Evolutionary conservation across 805 yeast species (phyloP).

Genomic region (Lachancea waltii): DNA sequence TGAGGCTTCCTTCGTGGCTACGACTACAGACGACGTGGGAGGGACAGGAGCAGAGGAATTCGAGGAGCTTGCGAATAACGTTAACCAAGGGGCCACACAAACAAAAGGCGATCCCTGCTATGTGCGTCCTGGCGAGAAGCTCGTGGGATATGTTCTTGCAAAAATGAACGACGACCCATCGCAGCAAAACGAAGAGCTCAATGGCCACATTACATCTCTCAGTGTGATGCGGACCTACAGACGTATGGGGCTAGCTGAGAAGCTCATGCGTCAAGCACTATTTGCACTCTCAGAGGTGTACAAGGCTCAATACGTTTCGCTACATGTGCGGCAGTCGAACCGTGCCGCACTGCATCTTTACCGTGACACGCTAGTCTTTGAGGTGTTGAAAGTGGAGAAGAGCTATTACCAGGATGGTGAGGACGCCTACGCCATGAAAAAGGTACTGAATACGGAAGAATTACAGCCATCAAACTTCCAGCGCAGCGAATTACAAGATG

Average conservation of each 20-base stretch:
- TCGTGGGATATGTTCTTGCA: constrained; percentile 94
- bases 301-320: constrained; percentile 73
- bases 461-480: constrained; percentile 54
- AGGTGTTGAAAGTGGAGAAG: constrained; percentile 72
- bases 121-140: constrained; percentile 60
- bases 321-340: constrained; percentile 91
- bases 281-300: constrained; percentile 77
- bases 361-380: constrained; percentile 76
- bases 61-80: constrained; percentile 12
- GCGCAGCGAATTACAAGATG: constrained; percentile 46
- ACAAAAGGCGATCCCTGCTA: constrained; percentile 58
- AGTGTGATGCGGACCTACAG: constrained; percentile 95
- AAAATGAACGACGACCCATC: constrained; percentile 95
- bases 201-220: constrained; percentile 90
- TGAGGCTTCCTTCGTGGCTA: constrained; percentile 92
- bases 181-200: constrained; percentile 57
- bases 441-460: constrained; percentile 53
- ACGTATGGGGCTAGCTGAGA: constrained; percentile 91
- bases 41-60: constrained; percentile 16
- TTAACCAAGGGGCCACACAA: constrained; percentile 17
- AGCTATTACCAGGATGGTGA: constrained; percentile 96
- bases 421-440: constrained; percentile 94
- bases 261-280: constrained; percentile 77
- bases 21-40: constrained; percentile 53
- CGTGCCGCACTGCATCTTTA: constrained; percentile 91